A percentile compares a stretch with the other conserved stretches of the same genome.
phyloP scores from a whole-genome alignment of 257 asterid genomes.

The Thymus mandschuricus region DNA sequence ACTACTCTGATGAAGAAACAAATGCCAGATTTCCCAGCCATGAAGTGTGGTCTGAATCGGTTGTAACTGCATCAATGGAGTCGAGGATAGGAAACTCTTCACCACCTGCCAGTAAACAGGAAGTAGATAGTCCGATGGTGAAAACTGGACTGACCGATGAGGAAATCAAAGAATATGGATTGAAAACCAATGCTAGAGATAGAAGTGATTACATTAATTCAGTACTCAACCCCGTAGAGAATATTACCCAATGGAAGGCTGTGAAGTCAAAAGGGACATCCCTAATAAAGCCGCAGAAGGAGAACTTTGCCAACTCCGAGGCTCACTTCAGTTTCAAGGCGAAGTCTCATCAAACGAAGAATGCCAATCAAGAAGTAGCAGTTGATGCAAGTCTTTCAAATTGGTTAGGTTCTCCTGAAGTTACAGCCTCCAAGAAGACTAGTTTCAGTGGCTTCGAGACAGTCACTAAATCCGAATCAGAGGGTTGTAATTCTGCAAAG shows the following conservation, averaged over 20 bases:
- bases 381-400: slow-evolving; percentile 94
- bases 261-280: slow-evolving; percentile 55
- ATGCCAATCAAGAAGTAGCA: slow-evolving; percentile 52
- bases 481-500: slow-evolving; percentile 49
- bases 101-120: slow-evolving; percentile 37
- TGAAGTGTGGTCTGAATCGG: slow-evolving; percentile 64
- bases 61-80: slow-evolving; percentile 53
- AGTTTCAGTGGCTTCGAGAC: slow-evolving; percentile 47
- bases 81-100: slow-evolving; percentile 48
- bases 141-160: slow-evolving; percentile 30
- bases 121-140: slow-evolving; percentile 51
- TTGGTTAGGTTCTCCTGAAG: slow-evolving; percentile 72
- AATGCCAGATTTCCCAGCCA: slow-evolving; percentile 36
- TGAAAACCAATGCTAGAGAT: slow-evolving; percentile 54
- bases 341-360: slow-evolving; percentile 44
- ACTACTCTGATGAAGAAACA: slow-evolving; percentile 46
- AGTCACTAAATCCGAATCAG: slow-evolving; percentile 44
- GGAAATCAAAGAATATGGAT: slow-evolving; percentile 35
- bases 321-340: slow-evolving; percentile 46
- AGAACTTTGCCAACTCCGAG: slow-evolving; percentile 58
- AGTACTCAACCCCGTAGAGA: slow-evolving; percentile 88
- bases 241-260: slow-evolving; percentile 86
- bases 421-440: slow-evolving; percentile 47
- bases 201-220: slow-evolving; percentile 72
- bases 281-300: slow-evolving; percentile 62